Conservation (phyloP, 2,329 filamentous ascomycete genomes). For the Cytospora chrysosperma region DNA sequence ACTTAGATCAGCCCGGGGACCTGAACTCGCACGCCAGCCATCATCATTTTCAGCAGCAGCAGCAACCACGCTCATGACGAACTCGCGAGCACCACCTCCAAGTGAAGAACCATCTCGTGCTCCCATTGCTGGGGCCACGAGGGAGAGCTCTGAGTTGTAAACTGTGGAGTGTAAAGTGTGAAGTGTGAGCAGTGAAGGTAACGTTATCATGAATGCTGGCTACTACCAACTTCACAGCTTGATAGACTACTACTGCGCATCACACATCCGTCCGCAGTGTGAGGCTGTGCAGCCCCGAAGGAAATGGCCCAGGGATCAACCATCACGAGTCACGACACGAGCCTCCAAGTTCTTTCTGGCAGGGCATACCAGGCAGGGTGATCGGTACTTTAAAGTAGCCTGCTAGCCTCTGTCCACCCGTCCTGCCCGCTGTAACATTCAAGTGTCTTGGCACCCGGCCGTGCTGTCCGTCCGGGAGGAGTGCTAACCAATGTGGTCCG, state of each 20-base stretch:
- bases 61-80: constrained; percentile 2
- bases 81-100: constrained; percentile 2
- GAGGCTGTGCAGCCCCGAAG: constrained; percentile 20
- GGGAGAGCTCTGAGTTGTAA: neutral
- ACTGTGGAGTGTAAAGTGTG: no score
- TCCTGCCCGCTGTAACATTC: neutral
- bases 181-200: neutral
- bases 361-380: neutral
- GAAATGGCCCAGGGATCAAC: neutral
- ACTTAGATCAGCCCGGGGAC: no score
- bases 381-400: no score
- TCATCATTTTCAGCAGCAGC: neutral
- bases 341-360: neutral
- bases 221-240: neutral
- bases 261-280: constrained; percentile 15
- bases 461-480: no score
- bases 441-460: neutral
- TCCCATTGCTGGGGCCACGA: neutral
- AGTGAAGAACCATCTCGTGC: neutral
- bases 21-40: neutral
- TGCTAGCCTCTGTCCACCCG: neutral
- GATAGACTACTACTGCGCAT: neutral
- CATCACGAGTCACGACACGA: constrained; percentile 9
- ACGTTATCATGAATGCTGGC: neutral
- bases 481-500: no score